phyloP scores from a whole-genome alignment of 192 early-diverging fungal species.

The Linnemannia exigua region DNA sequence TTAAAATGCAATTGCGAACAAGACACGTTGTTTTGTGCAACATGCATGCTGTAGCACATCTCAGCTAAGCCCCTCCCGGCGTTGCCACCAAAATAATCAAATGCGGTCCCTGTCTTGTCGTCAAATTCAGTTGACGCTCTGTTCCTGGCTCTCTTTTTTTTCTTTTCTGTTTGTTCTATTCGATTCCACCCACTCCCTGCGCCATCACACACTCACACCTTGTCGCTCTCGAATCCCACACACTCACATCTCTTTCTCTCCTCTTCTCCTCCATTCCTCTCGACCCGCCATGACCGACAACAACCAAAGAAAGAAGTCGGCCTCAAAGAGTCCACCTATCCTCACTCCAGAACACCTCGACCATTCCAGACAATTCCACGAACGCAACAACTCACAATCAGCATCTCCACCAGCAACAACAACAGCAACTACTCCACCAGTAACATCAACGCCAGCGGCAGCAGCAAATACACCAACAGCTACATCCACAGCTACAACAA shows the following conservation, averaged over 20 bases:
- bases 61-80: neutral
- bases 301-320: slow-evolving; percentile 19
- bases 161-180: neutral
- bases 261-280: neutral
- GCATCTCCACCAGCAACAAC: neutral
- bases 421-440: neutral
- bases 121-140: neutral
- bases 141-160: neutral
- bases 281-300: neutral
- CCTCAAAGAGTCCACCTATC: slow-evolving; percentile 36
- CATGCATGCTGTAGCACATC: neutral
- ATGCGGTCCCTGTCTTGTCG: neutral
- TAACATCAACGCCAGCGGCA: neutral
- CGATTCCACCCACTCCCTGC: neutral
- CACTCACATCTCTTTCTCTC: neutral
- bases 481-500: neutral
- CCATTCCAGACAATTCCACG: neutral
- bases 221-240: too few species aligned
- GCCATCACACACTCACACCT: neutral
- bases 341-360: slow-evolving; percentile 18
- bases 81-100: neutral
- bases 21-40: too few species aligned
- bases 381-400: too few species aligned
- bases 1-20: too few species aligned
- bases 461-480: neutral